Base-by-base conservation (phyloP, 1,284 basidiomycete genomes). In the Ganoderma sinense region DNA sequence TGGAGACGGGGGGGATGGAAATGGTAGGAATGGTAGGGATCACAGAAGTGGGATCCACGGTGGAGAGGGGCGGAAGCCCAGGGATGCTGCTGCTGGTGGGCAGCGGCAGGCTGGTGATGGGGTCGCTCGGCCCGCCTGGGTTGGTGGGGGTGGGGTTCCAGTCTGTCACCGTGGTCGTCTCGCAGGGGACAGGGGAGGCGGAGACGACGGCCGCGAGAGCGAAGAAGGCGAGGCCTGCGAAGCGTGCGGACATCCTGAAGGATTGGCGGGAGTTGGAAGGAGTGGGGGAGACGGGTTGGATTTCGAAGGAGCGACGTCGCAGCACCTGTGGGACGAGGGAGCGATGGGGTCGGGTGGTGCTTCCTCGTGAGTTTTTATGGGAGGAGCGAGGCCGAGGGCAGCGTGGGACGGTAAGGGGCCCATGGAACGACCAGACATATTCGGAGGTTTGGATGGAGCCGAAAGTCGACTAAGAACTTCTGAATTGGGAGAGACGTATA, bases 281-380 rank as follows among this genome's bases (percentile, higher is more conserved):
- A 33, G 51, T 56, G 51, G 31, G 13, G 36, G 36, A 23, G 58
- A 60, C 13, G 18, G 53, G 14, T 20, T 18, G 14, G 53, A 33
- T 56, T 10, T 40, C 41, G 16, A 41, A 29, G 40, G 60, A 62
- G 26, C 26, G 60, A 43, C n/a, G 58, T 39, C 58, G 58, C 58
- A 23, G 39, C 33, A 20, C 58, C 58, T 56, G 53, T 56, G 53
- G 26, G 53, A 29, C 48, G 20, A 33, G 62, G 62, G 62, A 48
- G 62, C 29, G 62, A 31, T 31, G 33, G 51, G 51, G 31, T 13
- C 16, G 26, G 8, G n/a, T 33, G 23, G 33, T 39, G 39, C 63
- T 43, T 56, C 18, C 13, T 29, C 20, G 53, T 14, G 53, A 29
- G 29, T 20, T 18, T 56, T 56, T 56, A 56, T 56, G 26, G 53